These are phyloP conservation scores for Ormosia emarginata DNA, from an alignment of 306 rosid species.

Conservation along the genomic window DNA sequence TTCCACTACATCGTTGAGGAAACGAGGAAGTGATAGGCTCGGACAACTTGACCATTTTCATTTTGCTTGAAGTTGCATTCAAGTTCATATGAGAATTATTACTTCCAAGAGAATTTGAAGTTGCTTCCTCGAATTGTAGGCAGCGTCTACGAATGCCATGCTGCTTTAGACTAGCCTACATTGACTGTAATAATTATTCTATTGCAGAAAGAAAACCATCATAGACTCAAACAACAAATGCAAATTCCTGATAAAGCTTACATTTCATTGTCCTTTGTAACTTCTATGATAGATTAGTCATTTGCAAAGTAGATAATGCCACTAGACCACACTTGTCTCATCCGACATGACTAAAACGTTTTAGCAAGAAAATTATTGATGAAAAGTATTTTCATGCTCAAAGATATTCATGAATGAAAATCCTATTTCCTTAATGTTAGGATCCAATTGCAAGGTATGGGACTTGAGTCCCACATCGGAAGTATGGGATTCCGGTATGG, in stretches of 20 bases:
- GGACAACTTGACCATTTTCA: slow-evolving; percentile 18
- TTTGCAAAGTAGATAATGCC: slow-evolving; percentile 2
- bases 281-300: not conserved
- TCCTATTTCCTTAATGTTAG: not conserved
- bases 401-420: not conserved
- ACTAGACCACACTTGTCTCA: not conserved
- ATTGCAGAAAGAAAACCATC: slow-evolving; percentile 8
- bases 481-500: too few relatives aligned
- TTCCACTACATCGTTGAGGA: slow-evolving; percentile 32
- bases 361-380: not conserved
- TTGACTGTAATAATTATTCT: slow-evolving; percentile 17
- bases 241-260: slow-evolving; percentile 5
- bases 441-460: too few relatives aligned
- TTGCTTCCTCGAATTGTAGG: slow-evolving; percentile 57
- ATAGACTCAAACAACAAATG: not conserved
- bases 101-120: slow-evolving; percentile 21
- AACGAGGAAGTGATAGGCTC: slow-evolving; percentile 21
- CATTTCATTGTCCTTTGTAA: not conserved
- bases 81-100: slow-evolving; percentile 18
- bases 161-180: slow-evolving; percentile 42
- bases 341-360: slow-evolving; percentile 8
- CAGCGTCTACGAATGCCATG: slow-evolving; percentile 50
- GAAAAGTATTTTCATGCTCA: not conserved
- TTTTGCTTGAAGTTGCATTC: slow-evolving; percentile 21
- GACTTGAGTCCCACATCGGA: too few relatives aligned